Percentiles rank a stretch among this genome's conserved stretches.
Evolutionary conservation across 1,139 yeast species (phyloP).

Genomic region (Nakaseomyces glabratus): DNA sequence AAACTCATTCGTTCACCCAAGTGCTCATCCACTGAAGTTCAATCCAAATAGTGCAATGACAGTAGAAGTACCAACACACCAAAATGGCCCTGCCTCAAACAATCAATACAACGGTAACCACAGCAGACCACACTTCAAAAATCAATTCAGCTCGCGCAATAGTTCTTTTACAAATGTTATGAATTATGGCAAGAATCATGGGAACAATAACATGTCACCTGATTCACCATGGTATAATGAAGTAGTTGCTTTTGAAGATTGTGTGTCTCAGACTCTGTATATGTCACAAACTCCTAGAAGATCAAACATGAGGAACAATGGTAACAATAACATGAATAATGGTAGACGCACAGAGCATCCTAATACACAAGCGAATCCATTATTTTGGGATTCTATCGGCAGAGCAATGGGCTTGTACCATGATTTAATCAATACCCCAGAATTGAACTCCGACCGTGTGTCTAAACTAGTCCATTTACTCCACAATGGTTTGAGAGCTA

Average conservation of each 20-base stretch:
- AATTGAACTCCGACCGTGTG: slow-evolving; percentile 37
- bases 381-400: slow-evolving; percentile 41
- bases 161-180: slow-evolving; percentile 24
- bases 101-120: slow-evolving; percentile 7
- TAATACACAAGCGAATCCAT: slow-evolving; percentile 26
- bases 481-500: slow-evolving; percentile 43
- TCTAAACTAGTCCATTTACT: slow-evolving; percentile 39
- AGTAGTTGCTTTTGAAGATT: slow-evolving; percentile 40
- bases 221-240: slow-evolving; percentile 38
- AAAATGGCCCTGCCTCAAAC: slow-evolving; percentile 1
- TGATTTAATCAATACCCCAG: slow-evolving; percentile 38
- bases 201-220: slow-evolving; percentile 18
- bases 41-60: slow-evolving; percentile 2
- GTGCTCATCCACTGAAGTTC: slow-evolving; percentile 4
- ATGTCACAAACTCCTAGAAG: slow-evolving; percentile 32
- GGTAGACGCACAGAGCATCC: slow-evolving; percentile 19
- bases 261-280: slow-evolving; percentile 34
- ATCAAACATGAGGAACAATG: slow-evolving; percentile 19
- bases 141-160: slow-evolving; percentile 4
- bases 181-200: slow-evolving; percentile 13
- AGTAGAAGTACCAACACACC: slow-evolving; percentile 2
- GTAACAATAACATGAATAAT: slow-evolving; percentile 2
- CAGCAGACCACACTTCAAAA: slow-evolving; percentile 7
- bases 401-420: slow-evolving; percentile 41
- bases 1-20: slow-evolving; percentile 5